Evolutionary conservation across 192 early-diverging fungal genomes (phyloP).

Genomic region (Rhizophlyctis rosea): DNA sequence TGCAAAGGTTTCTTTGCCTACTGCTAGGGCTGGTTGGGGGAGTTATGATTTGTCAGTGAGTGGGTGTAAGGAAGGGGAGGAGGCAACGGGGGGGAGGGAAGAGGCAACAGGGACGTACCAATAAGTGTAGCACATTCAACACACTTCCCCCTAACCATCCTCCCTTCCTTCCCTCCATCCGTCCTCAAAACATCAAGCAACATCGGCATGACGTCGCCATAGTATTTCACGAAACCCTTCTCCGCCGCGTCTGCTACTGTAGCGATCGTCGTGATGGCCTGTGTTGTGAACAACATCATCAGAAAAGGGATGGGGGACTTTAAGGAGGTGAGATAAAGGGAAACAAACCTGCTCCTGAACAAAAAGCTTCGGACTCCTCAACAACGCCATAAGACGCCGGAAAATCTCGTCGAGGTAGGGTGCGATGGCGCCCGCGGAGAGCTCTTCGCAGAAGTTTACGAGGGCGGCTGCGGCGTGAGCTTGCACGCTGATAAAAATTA

Average conservation of each 20-base stretch:
- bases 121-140: constrained; percentile 97
- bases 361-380: constrained; percentile 82
- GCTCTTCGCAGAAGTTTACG: constrained; percentile 96
- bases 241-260: constrained; percentile 95
- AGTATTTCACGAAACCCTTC: constrained; percentile 87
- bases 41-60: too few species aligned
- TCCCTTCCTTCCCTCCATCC: constrained; percentile 82
- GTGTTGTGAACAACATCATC: too few species aligned
- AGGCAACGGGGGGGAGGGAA: too few species aligned
- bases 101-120: constrained; percentile 32
- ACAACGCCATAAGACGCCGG: constrained; percentile 75
- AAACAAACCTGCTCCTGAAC: too few species aligned
- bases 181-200: constrained; percentile 83
- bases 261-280: constrained; percentile 97
- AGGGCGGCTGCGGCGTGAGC: constrained; percentile 93
- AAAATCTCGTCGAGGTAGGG: constrained; percentile 91
- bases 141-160: constrained; percentile 90
- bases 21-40: constrained; percentile 64
- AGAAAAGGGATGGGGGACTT: too few species aligned
- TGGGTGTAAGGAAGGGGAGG: too few species aligned
- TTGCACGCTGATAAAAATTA: constrained; percentile 72
- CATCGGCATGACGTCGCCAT: constrained; percentile 92
- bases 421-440: constrained; percentile 74
- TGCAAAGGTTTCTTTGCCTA: constrained; percentile 85
- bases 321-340: too few species aligned